Evolutionary conservation across 371 early-diverging fungal genomes (phyloP), one percentile per base, ranked within the genome.

Genomic region (Catenaria anguillulae): DNA sequence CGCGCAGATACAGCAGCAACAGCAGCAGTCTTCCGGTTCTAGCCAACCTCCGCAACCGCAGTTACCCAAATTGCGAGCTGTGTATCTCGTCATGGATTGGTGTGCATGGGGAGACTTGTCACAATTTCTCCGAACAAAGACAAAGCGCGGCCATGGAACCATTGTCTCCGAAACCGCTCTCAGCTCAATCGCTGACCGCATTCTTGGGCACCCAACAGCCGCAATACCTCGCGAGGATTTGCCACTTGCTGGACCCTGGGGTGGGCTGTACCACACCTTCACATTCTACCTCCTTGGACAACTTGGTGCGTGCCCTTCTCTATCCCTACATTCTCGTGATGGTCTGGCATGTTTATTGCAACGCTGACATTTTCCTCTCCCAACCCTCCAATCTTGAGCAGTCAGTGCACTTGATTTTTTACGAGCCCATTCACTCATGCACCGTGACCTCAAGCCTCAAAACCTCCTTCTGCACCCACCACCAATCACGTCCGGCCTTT

Each of bases 371-470:
- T n/a, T n/a, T n/a, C n/a, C n/a, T n/a, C n/a, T n/a, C n/a, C n/a
- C n/a, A n/a, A n/a, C n/a, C n/a, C n/a, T n/a, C n/a, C n/a, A n/a
- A n/a, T n/a, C n/a, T n/a, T n/a, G n/a, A n/a, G n/a, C n/a, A 72
- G 74, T 63, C 63, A 71, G 63, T 13, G 96, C 96, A 4, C 77
- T 98, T 63, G 78, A 83, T 61, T 95, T 92, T 67, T 72, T 98
- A 56, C 77, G 93, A 2, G 76, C 84, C 31, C 76, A 84, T 48
- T 82, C 87, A 59, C 76, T 98, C 46, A 92, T 98, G 29, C 98
- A 98, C 75, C 74, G 98, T 50, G 98, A 98, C 68, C 83, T 98
- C 60, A 98, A 98, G 75, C 97, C 93, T 29, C 91, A 92, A 77
- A 90, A 65, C 37, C 48, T 64, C 23, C 56, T 84, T 77, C 61